These are phyloP conservation scores for Nasturtium officinale DNA, from an alignment of 345 rosid species.

Conservation along the genomic window DNA sequence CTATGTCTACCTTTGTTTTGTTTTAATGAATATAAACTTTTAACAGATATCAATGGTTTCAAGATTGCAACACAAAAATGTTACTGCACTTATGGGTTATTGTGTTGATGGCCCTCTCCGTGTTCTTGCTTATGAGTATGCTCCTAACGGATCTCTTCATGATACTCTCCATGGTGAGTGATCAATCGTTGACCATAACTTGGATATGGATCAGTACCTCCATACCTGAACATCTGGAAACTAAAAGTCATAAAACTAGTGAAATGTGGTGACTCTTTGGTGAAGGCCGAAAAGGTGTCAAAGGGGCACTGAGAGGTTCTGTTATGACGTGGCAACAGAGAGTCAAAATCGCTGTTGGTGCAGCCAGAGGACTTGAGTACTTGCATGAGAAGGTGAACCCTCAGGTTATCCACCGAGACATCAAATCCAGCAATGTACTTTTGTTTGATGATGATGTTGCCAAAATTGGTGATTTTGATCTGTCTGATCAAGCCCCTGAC, in stretches of 20 bases:
- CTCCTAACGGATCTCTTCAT: conserved; percentile 89
- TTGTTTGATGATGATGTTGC: conserved; percentile 84
- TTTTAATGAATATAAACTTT: not conserved
- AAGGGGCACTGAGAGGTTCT: conserved; percentile 84
- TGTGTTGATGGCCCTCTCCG: conserved; percentile 82
- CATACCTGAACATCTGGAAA: not conserved
- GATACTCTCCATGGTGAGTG: conserved; percentile 78
- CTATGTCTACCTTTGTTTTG: not conserved
- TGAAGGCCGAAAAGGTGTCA: conserved; percentile 81
- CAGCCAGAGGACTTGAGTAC: conserved; percentile 93
- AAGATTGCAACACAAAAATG: conserved; percentile 71
- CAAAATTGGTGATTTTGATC: conserved; percentile 90
- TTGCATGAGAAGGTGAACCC: conserved; percentile 85
- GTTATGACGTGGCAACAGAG: conserved; percentile 89
- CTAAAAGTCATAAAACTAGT: not conserved
- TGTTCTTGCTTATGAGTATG: conserved; percentile 80
- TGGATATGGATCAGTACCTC: conserved; percentile 10
- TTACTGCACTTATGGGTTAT: conserved; percentile 74
- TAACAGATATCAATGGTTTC: conserved; percentile 84
- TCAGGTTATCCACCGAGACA: conserved; percentile 78
- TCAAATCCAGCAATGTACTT: conserved; percentile 85
- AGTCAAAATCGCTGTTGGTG: conserved; percentile 89
- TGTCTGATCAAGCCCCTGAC: conserved; percentile 93
- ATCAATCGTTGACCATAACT: not conserved
- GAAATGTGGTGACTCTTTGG: conserved; percentile 19